Evolutionary conservation across 2,329 filamentous ascomycete species (phyloP), one percentile per base, ranked within the genome.

Genomic region (Pseudogymnoascus sp.): DNA sequence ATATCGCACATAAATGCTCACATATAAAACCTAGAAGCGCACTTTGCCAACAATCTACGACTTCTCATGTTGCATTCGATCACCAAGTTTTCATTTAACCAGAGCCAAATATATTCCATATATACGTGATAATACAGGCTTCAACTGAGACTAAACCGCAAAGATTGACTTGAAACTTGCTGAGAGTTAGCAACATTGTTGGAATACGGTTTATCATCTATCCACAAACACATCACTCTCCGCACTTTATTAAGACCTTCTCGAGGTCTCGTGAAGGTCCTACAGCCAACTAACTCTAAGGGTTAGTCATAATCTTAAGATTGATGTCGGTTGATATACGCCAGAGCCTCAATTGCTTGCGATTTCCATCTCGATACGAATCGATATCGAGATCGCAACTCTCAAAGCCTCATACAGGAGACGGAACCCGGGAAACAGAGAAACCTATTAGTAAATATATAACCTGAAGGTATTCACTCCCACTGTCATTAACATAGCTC

Each of bases 321-420:
- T 81, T 81, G 79, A 83, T 83, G 80, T 82, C 80, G 79, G 79
- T 81, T 81, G 79, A 81, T 74, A 72, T 79, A 72, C 79, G 79
- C 72, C 74, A 76, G 74, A 78, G 77, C 66, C 76, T 79, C 65
- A 77, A 78, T 68, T 81, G 78, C 64, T 72, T 82, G 69, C 78
- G 79, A 64, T 81, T 80, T 69, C 80, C 79, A 66, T 78, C 78
- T 78, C 77, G 80, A 76, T 77, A 81, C 74, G 75, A 78, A 72
- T 77, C 79, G 62, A 78, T 82, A 70, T 81, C 79, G 74, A 81
- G 79, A 78, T 77, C 79, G 64, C 79, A 82, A 71, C 74, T 83
- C 38, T 82, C 79, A 64, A 80, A 76, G 76, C 76, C 77, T 50
- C 80, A 82, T 75, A 82, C 79, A 68, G 80, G 80, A 68, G 79